Base-by-base conservation (phyloP, 805 yeast genomes). In the Yamadazyma endophytica region DNA sequence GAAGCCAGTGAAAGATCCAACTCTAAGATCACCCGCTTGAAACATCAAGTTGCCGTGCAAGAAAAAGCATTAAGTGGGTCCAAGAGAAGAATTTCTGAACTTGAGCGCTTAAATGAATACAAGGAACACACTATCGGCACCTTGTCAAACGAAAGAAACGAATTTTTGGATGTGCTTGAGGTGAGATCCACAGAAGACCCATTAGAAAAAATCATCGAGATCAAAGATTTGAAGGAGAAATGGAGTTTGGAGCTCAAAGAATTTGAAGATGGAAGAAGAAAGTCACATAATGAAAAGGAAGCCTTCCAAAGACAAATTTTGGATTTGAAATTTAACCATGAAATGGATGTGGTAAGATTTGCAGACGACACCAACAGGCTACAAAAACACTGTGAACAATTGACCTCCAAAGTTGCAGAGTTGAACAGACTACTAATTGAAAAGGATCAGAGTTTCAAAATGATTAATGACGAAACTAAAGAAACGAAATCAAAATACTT, bases 391-490 rank as follows among this genome's bases (percentile, higher is more conserved):
- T 8, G 8, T 11, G 11, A 19, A 19, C 9, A 8, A 9, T 9
- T 19, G 21, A 11, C 21, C 21, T 9, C 8, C 8, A 19, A 19
- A 11, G 21, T 11, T 9, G 21, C 8, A 11, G 21, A 19, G 21
- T 9, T 19, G 11, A 19, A 19, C 8, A 11, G 21, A 9, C 21
- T 9, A 19, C 8, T 8, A 19, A 8, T 9, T 9, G 9, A 8
- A 25, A 5, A 15, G 28, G 17, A 16, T 25, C 17, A 16, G 28
- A 25, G 5, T n/a, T n/a, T n/a, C n/a, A 5, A 15, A 25, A 25
- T 13, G 13, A 4, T 25, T n/a, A n/a, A 24, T 8, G 4, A 17
- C n/a, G n/a, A 7, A 14, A 13, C n/a, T 16, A 13, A 14, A 17
- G 22, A 27, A 16, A 5, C 9, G 13, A 18, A 6, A 16, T 12